These are phyloP conservation scores for Lineolata rhizophorae DNA, from an alignment of 495 filamentous ascomycete genomes.

Conservation along the genomic window DNA sequence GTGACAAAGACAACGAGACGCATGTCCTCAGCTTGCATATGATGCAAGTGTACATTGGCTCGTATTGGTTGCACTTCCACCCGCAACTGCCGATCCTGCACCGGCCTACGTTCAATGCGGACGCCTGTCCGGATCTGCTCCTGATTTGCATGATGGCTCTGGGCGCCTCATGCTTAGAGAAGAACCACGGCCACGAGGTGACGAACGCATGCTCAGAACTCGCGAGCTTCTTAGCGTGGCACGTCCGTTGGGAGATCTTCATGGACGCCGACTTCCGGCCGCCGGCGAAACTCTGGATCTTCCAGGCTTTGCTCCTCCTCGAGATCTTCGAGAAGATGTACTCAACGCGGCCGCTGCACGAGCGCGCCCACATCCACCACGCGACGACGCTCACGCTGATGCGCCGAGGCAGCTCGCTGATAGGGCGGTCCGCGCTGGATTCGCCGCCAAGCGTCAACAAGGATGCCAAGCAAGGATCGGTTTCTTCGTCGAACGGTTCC, in stretches of 20 bases:
- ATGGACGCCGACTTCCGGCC: conserved; percentile 80
- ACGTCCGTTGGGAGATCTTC: conserved; percentile 82
- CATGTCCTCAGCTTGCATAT: conserved; percentile 77
- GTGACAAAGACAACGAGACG: conserved; percentile 43
- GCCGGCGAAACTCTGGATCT: conserved; percentile 93
- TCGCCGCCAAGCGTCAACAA: conserved; percentile 57
- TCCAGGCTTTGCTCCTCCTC: conserved; percentile 73
- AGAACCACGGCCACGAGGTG: conserved; percentile 47
- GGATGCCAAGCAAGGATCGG: conserved; percentile 32
- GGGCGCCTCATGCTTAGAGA: conserved; percentile 74
- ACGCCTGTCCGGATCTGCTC: conserved; percentile 64
- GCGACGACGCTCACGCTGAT: conserved; percentile 90
- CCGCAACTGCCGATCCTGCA: conserved; percentile 88
- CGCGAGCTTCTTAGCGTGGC: conserved; percentile 74
- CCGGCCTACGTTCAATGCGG: conserved; percentile 76
- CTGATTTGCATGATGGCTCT: conserved; percentile 90
- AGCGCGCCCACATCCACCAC: conserved; percentile 92
- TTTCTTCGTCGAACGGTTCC: conserved; percentile 16
- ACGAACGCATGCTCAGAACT: conserved; percentile 55
- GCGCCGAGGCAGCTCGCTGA: conserved; percentile 77
- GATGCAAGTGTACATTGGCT: conserved; percentile 88
- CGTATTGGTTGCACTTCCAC: conserved; percentile 90
- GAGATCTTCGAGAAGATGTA: conserved; percentile 97
- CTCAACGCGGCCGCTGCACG: conserved; percentile 73
- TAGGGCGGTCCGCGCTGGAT: conserved; percentile 72